Evolutionary conservation across 192 early-diverging fungal species (phyloP), one percentile per base, ranked within the genome.

Genomic region (Lunasporangiospora selenospora): DNA sequence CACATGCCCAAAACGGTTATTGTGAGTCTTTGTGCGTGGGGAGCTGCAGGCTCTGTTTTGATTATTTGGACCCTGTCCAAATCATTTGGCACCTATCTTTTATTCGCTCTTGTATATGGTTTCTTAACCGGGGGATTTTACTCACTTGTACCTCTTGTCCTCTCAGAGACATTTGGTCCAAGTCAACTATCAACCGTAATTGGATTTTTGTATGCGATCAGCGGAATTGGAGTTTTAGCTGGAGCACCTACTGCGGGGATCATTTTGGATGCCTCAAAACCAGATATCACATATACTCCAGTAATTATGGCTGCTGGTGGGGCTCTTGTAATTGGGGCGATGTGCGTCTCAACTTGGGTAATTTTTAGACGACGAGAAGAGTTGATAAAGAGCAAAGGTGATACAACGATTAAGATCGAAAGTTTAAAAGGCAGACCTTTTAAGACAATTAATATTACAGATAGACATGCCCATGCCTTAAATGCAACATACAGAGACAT

Each of bases 111-210:
- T 16, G 18, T 77, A 32, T 84, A 76, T 58, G 83, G 80, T 6
- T 61, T 82, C 47, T 79, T 79, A 41, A 78, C 78, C 16, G 78
- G 80, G n/a, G 83, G 75, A 12, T 84, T 77, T 36, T 65, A 78
- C 6, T 59, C 80, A 0, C 26, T 77, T 13, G 71, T 76, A 5
- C 62, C 80, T 18, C 48, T 75, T 12, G 63, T 76, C 1, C 27
- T 76, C 11, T 69, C 73, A 3, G 65, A 81, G 48, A 55, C 62
- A 6, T 77, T 81, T 56, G 80, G 80, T 0, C 40, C 77, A 9
- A 67, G 76, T 23, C 69, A 76, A 40, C 65, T 81, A 23, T 77
- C 73, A 29, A 58, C 76, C 30, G 80, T 75, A 1, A 78, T 75
- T 33, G 80, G 80, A 15, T 73, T 77, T 60, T 62, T 81, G 50